Conservation (phyloP, 225 moss, liverwort and hornwort genomes). For the Takakia lepidozioides region DNA sequence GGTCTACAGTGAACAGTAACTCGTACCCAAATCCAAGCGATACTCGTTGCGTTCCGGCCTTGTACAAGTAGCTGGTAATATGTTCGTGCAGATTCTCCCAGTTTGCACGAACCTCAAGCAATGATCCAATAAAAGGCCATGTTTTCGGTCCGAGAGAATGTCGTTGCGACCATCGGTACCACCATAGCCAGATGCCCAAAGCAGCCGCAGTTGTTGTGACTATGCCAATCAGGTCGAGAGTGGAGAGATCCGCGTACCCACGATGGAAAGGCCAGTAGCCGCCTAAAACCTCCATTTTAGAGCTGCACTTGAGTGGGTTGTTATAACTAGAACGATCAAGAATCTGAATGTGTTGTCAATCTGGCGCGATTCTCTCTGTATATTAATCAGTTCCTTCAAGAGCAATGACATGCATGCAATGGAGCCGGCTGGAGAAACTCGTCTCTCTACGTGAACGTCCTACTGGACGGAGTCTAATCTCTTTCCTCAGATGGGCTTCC, state of each 20-base stretch:
- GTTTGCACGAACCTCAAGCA: conserved; percentile 7
- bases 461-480: no score
- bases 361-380: no score
- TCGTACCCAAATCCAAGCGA: background rate
- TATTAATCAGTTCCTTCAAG: no score
- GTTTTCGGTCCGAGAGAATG: conserved; percentile 1
- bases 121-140: conserved; percentile 31
- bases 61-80: conserved; percentile 7
- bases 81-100: conserved; percentile 26
- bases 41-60: background rate
- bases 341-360: no score
- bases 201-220: background rate
- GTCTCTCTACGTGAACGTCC: no score
- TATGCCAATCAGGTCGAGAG: background rate
- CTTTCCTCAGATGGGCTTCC: no score
- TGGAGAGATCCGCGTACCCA: background rate
- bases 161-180: conserved; percentile 32
- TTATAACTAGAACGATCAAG: no score
- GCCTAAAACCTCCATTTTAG: no score
- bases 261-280: no score
- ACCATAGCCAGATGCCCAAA: conserved; percentile 16
- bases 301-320: no score
- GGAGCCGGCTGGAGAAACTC: no score
- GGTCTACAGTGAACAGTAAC: conserved; percentile 9
- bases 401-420: no score